phyloP scores from a whole-genome alignment of 805 yeast genomes.

The Barnettozyma siamensis region DNA sequence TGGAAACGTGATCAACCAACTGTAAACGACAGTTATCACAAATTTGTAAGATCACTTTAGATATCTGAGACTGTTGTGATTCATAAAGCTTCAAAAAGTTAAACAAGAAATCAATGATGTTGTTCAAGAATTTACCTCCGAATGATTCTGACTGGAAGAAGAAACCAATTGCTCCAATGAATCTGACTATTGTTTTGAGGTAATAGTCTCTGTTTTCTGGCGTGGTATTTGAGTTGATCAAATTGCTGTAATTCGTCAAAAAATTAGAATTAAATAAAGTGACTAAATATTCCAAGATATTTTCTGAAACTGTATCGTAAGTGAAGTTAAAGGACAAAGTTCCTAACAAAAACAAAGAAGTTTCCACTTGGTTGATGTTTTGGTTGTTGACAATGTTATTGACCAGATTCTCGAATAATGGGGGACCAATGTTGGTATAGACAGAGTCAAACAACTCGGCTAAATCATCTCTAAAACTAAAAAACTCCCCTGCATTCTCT shows the following conservation, averaged over 20 bases:
- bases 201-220: slow-evolving; percentile 22
- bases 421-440: slow-evolving; percentile 57
- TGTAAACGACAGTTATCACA: slow-evolving; percentile 48
- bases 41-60: slow-evolving; percentile 53
- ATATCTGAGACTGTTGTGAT: slow-evolving; percentile 33
- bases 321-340: slow-evolving; percentile 50
- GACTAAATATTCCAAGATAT: slow-evolving; percentile 19
- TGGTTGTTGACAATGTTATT: slow-evolving; percentile 29
- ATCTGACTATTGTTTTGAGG: slow-evolving; percentile 46
- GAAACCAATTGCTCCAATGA: slow-evolving; percentile 54
- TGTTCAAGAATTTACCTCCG: slow-evolving; percentile 42
- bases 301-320: slow-evolving; percentile 20
- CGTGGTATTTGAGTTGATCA: slow-evolving; percentile 10
- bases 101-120: slow-evolving; percentile 54
- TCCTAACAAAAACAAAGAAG: slow-evolving; percentile 53
- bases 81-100: slow-evolving; percentile 26
- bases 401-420: slow-evolving; percentile 41
- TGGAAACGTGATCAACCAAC: slow-evolving; percentile 37
- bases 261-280: slow-evolving; percentile 28
- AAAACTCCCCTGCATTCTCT: slow-evolving; percentile 44
- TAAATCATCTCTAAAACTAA: slow-evolving; percentile 63
- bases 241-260: slow-evolving; percentile 17
- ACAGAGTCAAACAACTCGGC: slow-evolving; percentile 71
- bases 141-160: slow-evolving; percentile 49
- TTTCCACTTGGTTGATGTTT: slow-evolving; percentile 43